A percentile compares a stretch with the other conserved stretches of the same genome.
These are phyloP conservation scores for Xanthoceras sorbifolium DNA, from an alignment of 345 rosid genomes.

Conservation along the genomic window DNA sequence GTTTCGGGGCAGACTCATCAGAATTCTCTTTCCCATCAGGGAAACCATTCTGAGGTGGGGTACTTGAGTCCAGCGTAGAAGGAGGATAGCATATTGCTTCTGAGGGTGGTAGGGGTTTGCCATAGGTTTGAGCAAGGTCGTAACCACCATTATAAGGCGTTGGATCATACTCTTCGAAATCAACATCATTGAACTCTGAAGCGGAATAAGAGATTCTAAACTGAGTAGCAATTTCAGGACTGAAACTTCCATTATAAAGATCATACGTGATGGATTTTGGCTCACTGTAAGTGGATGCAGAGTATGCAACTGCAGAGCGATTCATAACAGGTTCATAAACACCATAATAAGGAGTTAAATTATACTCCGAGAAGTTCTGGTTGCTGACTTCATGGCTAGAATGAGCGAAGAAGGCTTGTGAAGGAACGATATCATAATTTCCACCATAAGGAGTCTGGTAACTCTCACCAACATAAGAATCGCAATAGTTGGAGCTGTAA, in stretches of 20 bases:
- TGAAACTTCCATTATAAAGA: slow-evolving; percentile 28
- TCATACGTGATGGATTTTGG: slow-evolving; percentile 38
- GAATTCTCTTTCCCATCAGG: slow-evolving; percentile 31
- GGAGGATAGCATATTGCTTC: slow-evolving; percentile 60
- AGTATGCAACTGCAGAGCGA: slow-evolving; percentile 37
- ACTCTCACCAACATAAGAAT: slow-evolving; percentile 11
- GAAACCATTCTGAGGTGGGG: slow-evolving; percentile 25
- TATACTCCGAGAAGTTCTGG: neutral
- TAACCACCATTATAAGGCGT: slow-evolving; percentile 82
- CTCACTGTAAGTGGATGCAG: slow-evolving; percentile 42
- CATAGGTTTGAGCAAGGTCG: slow-evolving; percentile 55
- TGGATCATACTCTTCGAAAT: slow-evolving; percentile 68
- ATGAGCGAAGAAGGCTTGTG: slow-evolving; percentile 6
- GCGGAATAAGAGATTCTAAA: slow-evolving; percentile 45
- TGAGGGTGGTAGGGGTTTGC: slow-evolving; percentile 64
- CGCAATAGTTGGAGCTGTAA: slow-evolving; percentile 21
- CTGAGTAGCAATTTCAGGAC: slow-evolving; percentile 28
- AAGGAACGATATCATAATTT: slow-evolving; percentile 7
- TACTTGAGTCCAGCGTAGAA: slow-evolving; percentile 23
- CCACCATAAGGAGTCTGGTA: neutral
- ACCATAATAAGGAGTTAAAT: slow-evolving; percentile 20
- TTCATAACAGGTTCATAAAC: slow-evolving; percentile 17
- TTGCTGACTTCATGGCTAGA: slow-evolving; percentile 17
- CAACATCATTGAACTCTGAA: slow-evolving; percentile 48
- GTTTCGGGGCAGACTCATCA: slow-evolving; percentile 22